These are phyloP conservation scores for Aquilaria malaccensis DNA, from an alignment of 345 rosid species.

Conservation along the genomic window DNA sequence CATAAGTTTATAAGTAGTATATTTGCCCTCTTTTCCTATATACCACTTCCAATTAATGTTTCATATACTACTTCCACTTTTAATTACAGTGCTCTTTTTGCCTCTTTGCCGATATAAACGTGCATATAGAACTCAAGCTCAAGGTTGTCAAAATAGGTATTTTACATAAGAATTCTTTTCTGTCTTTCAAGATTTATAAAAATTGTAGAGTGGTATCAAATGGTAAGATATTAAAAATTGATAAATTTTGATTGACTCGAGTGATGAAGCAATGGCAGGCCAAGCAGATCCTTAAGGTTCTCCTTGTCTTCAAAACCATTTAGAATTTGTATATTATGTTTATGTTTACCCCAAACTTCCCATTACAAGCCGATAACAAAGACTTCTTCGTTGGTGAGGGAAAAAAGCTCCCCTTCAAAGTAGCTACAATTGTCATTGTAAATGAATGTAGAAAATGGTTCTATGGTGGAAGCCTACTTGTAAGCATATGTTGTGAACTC, in stretches of 20 bases:
- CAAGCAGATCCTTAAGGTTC: slow-evolving; percentile 39
- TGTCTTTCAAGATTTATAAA: too few relatives aligned
- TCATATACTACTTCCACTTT: too few relatives aligned
- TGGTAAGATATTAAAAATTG: too few relatives aligned
- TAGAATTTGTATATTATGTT: slow-evolving; percentile 18
- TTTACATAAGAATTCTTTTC: too few relatives aligned
- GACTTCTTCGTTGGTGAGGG: not conserved
- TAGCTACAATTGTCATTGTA: slow-evolving; percentile 16
- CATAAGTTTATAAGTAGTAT: too few relatives aligned
- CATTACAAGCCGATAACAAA: not conserved
- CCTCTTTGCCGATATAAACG: too few relatives aligned
- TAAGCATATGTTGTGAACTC: not conserved
- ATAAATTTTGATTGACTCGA: slow-evolving; percentile 12
- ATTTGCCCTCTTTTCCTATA: too few relatives aligned
- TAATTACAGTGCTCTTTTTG: too few relatives aligned
- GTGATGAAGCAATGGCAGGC: slow-evolving; percentile 46
- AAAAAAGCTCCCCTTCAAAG: not conserved
- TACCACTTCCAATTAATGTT: too few relatives aligned
- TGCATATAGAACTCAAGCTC: too few relatives aligned
- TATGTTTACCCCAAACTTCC: not conserved
- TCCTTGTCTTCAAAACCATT: not conserved
- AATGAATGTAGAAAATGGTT: slow-evolving; percentile 13
- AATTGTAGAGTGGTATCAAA: too few relatives aligned
- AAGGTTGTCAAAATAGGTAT: too few relatives aligned
- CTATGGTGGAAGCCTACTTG: slow-evolving; percentile 1